Conservation (phyloP, 2,329 filamentous ascomycete species). For the Penicillium corylophilum region DNA sequence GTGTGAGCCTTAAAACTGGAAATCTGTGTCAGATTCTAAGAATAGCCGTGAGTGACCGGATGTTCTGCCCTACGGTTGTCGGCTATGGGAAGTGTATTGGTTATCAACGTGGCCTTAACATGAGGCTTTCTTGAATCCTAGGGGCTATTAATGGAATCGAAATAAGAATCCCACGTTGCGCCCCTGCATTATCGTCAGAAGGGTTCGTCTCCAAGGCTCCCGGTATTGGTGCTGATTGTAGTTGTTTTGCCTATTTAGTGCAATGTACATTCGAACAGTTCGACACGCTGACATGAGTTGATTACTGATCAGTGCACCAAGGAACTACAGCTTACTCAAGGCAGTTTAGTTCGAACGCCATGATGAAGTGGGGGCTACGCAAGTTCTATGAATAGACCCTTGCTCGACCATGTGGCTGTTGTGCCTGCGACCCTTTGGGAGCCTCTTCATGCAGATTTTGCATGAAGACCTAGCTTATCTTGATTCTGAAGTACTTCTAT, state of each 20-base stretch:
- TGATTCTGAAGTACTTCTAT: too few species aligned
- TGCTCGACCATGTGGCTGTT: background rate
- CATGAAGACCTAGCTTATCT: background rate
- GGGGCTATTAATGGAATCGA: slow-evolving; percentile 13
- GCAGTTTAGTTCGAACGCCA: background rate
- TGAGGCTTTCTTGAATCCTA: background rate
- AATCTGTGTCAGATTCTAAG: slow-evolving; percentile 11
- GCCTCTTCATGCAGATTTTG: background rate
- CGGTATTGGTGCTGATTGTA: background rate
- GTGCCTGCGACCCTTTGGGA: background rate
- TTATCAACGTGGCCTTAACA: background rate
- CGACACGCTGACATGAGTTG: background rate
- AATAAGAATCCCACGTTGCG: slow-evolving; percentile 23
- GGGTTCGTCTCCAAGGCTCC: background rate
- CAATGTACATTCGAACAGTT: background rate
- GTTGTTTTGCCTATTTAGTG: slow-evolving; percentile 1
- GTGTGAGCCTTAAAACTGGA: background rate
- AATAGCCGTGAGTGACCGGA: slow-evolving; percentile 4
- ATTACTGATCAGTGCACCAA: background rate
- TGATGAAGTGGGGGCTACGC: background rate
- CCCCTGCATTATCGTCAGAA: slow-evolving; percentile 7
- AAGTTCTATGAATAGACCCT: background rate
- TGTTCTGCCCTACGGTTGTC: background rate
- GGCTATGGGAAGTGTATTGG: background rate
- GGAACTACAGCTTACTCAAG: background rate